phyloP scores from a whole-genome alignment of 139 green algal genomes.

The Pseudopediastrum boryanum region DNA sequence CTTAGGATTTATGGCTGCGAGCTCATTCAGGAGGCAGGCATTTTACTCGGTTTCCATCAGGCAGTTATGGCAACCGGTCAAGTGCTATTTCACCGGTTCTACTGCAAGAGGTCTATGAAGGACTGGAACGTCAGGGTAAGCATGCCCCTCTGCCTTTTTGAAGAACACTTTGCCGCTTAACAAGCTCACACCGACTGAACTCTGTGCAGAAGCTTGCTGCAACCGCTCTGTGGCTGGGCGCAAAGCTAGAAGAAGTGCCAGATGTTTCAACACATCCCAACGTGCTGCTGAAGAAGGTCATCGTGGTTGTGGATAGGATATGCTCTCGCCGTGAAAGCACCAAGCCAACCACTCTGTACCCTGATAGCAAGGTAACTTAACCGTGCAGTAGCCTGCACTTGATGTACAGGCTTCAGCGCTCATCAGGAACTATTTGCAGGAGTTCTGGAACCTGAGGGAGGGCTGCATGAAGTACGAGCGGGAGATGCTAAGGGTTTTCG shows the following conservation, averaged over 20 bases:
- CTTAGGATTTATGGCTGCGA: conserved; percentile 83
- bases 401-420: not conserved
- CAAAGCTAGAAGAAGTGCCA: conserved; percentile 90
- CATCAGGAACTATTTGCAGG: not conserved
- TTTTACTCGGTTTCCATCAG: conserved; percentile 81
- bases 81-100: conserved; percentile 94
- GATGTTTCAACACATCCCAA: conserved; percentile 28
- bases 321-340: conserved; percentile 59
- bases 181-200: not conserved
- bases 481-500: conserved; percentile 77
- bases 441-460: conserved; percentile 57
- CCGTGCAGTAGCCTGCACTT: not conserved
- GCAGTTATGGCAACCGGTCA: conserved; percentile 88
- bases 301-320: conserved; percentile 84
- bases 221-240: conserved; percentile 76
- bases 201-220: conserved; percentile 68
- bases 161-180: not conserved
- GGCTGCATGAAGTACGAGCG: conserved; percentile 76
- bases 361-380: conserved; percentile 56
- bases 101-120: conserved; percentile 87
- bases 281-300: conserved; percentile 57
- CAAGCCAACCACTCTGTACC: conserved; percentile 61
- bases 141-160: not conserved
- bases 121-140: conserved; percentile 85
- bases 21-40: conserved; percentile 72